phyloP scores from a whole-genome alignment of 495 filamentous ascomycete species.

The Aspergillus campestris region DNA sequence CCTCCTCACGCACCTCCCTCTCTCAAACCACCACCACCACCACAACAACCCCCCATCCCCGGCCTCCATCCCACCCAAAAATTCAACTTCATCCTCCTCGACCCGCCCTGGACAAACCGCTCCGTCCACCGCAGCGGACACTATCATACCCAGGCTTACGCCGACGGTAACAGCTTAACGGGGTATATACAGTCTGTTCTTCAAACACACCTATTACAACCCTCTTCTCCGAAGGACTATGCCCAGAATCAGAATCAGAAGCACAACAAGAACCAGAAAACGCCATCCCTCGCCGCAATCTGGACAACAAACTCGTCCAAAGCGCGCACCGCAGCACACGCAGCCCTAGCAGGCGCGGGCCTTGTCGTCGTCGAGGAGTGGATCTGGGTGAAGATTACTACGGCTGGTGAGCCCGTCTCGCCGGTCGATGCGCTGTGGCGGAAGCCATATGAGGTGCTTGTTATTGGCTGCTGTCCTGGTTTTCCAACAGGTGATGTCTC shows the following conservation, averaged over 20 bases:
- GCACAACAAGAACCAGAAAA: slow-evolving; percentile 6
- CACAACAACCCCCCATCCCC: slow-evolving; percentile 17
- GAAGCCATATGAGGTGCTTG: slow-evolving; percentile 78
- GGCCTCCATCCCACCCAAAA: slow-evolving; percentile 18
- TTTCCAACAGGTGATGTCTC: too few relatives aligned
- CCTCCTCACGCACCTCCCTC: slow-evolving; percentile 31
- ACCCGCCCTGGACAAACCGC: slow-evolving; percentile 93
- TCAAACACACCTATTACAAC: slow-evolving; percentile 14
- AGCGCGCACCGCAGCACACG: slow-evolving; percentile 49
- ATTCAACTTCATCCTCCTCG: slow-evolving; percentile 77
- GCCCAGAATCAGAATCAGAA: background rate
- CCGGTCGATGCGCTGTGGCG: slow-evolving; percentile 63
- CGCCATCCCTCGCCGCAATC: slow-evolving; percentile 43
- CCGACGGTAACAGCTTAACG: slow-evolving; percentile 23
- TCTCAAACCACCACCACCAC: slow-evolving; percentile 4
- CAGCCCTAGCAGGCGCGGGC: slow-evolving; percentile 52
- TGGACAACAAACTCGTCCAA: slow-evolving; percentile 83
- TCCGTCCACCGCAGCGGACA: slow-evolving; percentile 63
- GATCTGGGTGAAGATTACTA: slow-evolving; percentile 84
- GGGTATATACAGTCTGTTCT: slow-evolving; percentile 22
- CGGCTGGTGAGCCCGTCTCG: slow-evolving; percentile 57
- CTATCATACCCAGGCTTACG: slow-evolving; percentile 50
- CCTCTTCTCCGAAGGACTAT: background rate
- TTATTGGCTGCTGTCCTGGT: too few relatives aligned
- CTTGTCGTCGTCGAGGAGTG: slow-evolving; percentile 70